Evolutionary conservation across 1,139 yeast genomes (phyloP), one percentile per base, ranked within the genome.

Genomic region (Blastobotrys ciferrii): DNA sequence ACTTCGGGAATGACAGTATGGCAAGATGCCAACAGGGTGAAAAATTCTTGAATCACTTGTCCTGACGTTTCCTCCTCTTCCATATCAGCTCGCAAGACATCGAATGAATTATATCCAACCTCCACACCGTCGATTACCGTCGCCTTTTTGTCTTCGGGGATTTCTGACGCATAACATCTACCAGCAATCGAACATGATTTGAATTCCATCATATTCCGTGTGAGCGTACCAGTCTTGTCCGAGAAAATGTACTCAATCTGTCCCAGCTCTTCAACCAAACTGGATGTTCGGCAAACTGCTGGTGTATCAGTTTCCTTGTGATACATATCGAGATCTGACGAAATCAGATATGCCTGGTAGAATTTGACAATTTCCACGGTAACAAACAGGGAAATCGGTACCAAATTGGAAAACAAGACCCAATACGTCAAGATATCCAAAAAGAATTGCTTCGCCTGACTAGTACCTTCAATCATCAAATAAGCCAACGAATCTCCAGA

Each of bases 1-100:
- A 78, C 74, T 66, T 94, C 98, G 0, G 98, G 98, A 54, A 94
- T 94, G 42, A 94, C 99, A 0, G 99, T 94, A 63, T 94, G 99
- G 66, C 98, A 94, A 0, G 96, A 84, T 47, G 98, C 87, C 50
- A 94, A 72, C 48, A 91, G 72, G 0, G 92, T 84, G 57, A 94
- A 77, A 58, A 94, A 91, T 60, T 85, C 91, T 59, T 87, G 83
- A 50, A 91, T 86, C 3, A 86, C 75, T 4, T 80, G 76, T 49
- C 82, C 88, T 50, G 76, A 73, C 37, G 71, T 68, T 28, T 70
- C 63, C 14, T 68, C 68, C 32, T 66, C 64, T 7, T 69, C 64
- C 58, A 84, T 69, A 57, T 81, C 84, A 6, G 68, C 69, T 37
- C 75, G 73, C 66, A 91, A 64, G 40, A 81, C 82, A 7, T 80